Percentiles rank a stretch among this genome's conserved stretches.
These are phyloP conservation scores for Arabis alpina DNA, from an alignment of 345 rosid species.

Conservation along the genomic window DNA sequence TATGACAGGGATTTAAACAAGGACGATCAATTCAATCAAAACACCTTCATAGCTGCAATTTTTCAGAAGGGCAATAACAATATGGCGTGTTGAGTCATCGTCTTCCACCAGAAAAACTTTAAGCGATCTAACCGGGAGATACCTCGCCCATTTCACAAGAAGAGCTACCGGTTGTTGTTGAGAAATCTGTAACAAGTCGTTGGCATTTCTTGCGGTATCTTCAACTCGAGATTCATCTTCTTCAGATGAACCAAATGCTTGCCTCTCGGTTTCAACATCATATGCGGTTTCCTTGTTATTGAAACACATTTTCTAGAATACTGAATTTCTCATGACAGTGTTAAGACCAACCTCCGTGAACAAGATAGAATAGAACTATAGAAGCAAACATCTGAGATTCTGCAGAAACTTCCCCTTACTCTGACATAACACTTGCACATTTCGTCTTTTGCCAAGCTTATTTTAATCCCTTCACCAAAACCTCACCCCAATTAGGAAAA, in stretches of 20 bases:
- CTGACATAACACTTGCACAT: conserved; percentile 32
- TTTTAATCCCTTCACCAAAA: conserved; percentile 33
- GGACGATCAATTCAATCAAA: conserved; percentile 9
- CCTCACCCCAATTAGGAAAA: conserved; percentile 5
- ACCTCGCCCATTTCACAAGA: conserved; percentile 69
- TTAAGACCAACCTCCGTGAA: conserved; percentile 46
- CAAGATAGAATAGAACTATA: conserved; percentile 52
- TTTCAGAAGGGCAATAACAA: conserved; percentile 71
- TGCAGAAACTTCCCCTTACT: conserved; percentile 34
- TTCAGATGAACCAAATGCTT: conserved; percentile 51
- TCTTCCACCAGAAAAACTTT: conserved; percentile 85
- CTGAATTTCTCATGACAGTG: conserved; percentile 23
- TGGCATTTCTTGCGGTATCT: conserved; percentile 41
- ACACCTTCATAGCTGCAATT: conserved; percentile 89
- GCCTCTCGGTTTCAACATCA: conserved; percentile 48
- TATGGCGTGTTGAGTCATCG: conserved; percentile 77
- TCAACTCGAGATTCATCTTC: conserved; percentile 54
- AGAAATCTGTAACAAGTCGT: conserved; percentile 44
- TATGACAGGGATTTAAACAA: conserved; percentile 61
- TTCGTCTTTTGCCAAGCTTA: conserved; percentile 31
- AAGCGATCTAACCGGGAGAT: conserved; percentile 67
- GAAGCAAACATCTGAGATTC: conserved; percentile 37
- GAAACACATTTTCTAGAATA: conserved; percentile 45
- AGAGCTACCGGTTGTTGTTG: conserved; percentile 50
- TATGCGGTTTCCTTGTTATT: conserved; percentile 50